Evolutionary conservation across 352 stramenopile genomes (phyloP).

Genomic region (Pythium sukuiense): DNA sequence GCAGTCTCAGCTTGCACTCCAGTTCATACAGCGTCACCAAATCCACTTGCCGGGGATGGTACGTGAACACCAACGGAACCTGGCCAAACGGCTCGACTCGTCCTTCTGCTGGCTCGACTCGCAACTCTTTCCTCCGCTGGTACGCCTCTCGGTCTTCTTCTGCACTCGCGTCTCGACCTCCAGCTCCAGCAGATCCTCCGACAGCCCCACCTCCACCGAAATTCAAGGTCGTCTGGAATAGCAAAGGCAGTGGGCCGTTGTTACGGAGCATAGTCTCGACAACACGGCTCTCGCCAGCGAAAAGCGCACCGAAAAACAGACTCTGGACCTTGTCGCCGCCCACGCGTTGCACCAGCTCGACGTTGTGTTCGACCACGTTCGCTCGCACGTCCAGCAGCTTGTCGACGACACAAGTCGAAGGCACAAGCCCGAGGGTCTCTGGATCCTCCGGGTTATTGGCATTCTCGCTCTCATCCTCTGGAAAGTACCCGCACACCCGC

Average conservation of each 20-base stretch:
- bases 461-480: slow-evolving; percentile 1
- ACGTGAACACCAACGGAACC: slow-evolving; percentile 44
- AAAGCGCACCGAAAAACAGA: slow-evolving; percentile 74
- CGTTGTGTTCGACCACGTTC: slow-evolving; percentile 79
- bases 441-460: slow-evolving; percentile 11
- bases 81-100: slow-evolving; percentile 64
- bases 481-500: slow-evolving; percentile 21
- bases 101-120: slow-evolving; percentile 53
- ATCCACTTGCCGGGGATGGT: slow-evolving; percentile 46
- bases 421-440: slow-evolving; percentile 9
- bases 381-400: slow-evolving; percentile 83
- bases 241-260: slow-evolving; percentile 68
- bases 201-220: slow-evolving; percentile 29
- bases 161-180: not conserved
- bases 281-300: slow-evolving; percentile 51
- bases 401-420: slow-evolving; percentile 32
- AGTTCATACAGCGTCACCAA: slow-evolving; percentile 30
- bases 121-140: slow-evolving; percentile 69
- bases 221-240: slow-evolving; percentile 58
- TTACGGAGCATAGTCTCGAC: slow-evolving; percentile 76
- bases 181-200: slow-evolving; percentile 7
- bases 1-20: slow-evolving; percentile 20
- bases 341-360: slow-evolving; percentile 72
- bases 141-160: slow-evolving; percentile 72
- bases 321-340: slow-evolving; percentile 43